phyloP scores from a whole-genome alignment of 169 alveolate genomes.

The Eimeria acervulina region DNA sequence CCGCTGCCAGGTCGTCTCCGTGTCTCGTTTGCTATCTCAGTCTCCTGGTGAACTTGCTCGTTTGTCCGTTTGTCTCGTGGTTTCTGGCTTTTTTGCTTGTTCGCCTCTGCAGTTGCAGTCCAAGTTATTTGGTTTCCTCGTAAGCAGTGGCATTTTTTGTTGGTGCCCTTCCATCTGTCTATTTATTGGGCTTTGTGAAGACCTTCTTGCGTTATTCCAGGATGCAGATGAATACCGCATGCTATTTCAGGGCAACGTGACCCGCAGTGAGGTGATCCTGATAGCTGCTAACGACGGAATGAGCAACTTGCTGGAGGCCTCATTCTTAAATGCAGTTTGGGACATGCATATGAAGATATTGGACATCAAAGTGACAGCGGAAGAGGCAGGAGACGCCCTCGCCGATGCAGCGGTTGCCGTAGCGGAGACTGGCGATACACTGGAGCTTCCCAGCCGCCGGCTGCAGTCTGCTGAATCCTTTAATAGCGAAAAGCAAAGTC shows the following conservation, averaged over 20 bases:
- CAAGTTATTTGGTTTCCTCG: background rate
- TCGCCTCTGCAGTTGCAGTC: background rate
- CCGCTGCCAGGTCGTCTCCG: background rate
- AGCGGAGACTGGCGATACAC: conserved; percentile 58
- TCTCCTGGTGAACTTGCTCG: too few relatives aligned
- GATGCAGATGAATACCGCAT: conserved; percentile 62
- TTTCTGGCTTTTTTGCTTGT: background rate
- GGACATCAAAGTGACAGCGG: conserved; percentile 47
- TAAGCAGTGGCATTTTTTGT: background rate
- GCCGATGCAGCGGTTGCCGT: conserved; percentile 28
- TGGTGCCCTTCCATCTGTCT: too few relatives aligned
- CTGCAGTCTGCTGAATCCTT: background rate
- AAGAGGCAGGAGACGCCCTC: conserved; percentile 32
- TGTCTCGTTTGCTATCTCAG: background rate
- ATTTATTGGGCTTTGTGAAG: background rate
- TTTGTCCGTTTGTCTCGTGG: background rate
- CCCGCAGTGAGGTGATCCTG: conserved; percentile 79
- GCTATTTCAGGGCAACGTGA: conserved; percentile 77
- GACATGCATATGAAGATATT: conserved; percentile 63
- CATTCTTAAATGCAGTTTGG: conserved; percentile 82
- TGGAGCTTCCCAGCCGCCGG: conserved; percentile 52
- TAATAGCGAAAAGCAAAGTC: background rate
- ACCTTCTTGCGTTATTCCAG: conserved; percentile 12
- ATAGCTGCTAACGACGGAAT: conserved; percentile 68
- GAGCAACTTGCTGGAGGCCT: conserved; percentile 61